Evolutionary conservation across 2,329 filamentous ascomycete genomes (phyloP), one percentile per base, ranked within the genome.

Genomic region (Clathrospora elynae): DNA sequence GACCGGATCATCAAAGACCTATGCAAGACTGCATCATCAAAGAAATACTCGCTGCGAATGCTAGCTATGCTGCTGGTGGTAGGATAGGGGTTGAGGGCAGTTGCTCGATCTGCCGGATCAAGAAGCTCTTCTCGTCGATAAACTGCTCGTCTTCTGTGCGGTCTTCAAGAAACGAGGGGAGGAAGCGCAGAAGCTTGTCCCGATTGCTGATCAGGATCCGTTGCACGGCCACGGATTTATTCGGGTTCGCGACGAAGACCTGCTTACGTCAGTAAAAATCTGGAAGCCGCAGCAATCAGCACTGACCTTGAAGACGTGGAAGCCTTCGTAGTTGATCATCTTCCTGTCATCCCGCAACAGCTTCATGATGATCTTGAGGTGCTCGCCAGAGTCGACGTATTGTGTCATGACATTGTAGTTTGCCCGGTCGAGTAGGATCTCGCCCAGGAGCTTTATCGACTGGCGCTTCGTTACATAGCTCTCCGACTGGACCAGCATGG

Each of bases 251-350:
- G 39, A 97, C 93, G 72, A 99, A 99, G 51, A 99, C 92, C 81
- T 83, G 55, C 19, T 8, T 20, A 12, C 19, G 24, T 62, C 8
- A 64, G 57, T 19, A 31, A 42, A 12, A 26, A 12, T n/a, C 28
- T 4, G 5, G 11, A 5, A 19, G 10, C 3, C 6, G 13, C 30
- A 5, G 7, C 28, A 1, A 24, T 13, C 10, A 20, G 14, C 5
- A 33, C 53, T 32, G 49, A 83, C 81, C 78, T 99, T 99, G 80
- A 99, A 99, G 28, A 99, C 92, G 68, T 99, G 93, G 70, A 99
- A 99, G 6, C 91, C 93, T 71, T 99, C 93, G 69, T 99, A 99
- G 72, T 97, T 93, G 50, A 99, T 93, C 91, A 99, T 99, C 72
- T 95, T 93, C 58, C 92, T 84, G 71, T 97, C 92, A 70, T 97